Evolutionary conservation across 257 asterid species (phyloP).

Genomic region (Penstemon davidsonii): DNA sequence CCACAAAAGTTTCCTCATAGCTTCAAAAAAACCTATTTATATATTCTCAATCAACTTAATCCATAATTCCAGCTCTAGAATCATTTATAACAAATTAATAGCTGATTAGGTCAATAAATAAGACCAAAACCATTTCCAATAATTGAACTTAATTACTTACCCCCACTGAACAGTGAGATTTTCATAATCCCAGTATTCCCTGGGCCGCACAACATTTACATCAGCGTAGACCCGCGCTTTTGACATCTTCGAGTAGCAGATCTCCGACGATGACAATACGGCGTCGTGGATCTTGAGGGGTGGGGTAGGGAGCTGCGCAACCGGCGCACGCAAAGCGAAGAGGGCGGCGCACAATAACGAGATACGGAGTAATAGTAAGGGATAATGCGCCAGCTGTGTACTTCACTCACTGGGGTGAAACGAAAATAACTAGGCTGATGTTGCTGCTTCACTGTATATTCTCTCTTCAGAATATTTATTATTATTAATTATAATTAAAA

Average conservation of each 20-base stretch:
- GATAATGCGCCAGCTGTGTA: slow-evolving; percentile 28
- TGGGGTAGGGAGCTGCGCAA: slow-evolving; percentile 25
- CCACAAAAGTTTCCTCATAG: background rate
- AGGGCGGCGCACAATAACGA: slow-evolving; percentile 34
- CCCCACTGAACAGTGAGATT: slow-evolving; percentile 58
- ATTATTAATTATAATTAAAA: background rate
- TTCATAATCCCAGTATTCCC: slow-evolving; percentile 59
- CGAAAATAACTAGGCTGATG: background rate
- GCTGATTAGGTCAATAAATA: no score
- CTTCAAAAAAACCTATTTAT: background rate
- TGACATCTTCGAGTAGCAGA: slow-evolving; percentile 44
- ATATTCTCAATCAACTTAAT: background rate
- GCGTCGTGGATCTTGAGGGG: slow-evolving; percentile 22
- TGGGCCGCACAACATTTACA: slow-evolving; percentile 56
- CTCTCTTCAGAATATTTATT: background rate
- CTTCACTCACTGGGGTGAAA: background rate
- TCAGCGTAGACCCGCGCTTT: slow-evolving; percentile 59
- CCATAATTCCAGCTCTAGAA: background rate
- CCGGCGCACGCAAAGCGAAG: slow-evolving; percentile 32
- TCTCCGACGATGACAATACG: slow-evolving; percentile 25
- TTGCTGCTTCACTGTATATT: background rate
- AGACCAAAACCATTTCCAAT: background rate
- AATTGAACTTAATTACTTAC: slow-evolving; percentile 26
- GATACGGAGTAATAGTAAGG: slow-evolving; percentile 22
- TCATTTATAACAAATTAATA: background rate